A percentile compares a stretch with the other conserved stretches of the same genome.
Conservation (phyloP, 1,139 yeast genomes). For the Saccharomyces hybrid region DNA sequence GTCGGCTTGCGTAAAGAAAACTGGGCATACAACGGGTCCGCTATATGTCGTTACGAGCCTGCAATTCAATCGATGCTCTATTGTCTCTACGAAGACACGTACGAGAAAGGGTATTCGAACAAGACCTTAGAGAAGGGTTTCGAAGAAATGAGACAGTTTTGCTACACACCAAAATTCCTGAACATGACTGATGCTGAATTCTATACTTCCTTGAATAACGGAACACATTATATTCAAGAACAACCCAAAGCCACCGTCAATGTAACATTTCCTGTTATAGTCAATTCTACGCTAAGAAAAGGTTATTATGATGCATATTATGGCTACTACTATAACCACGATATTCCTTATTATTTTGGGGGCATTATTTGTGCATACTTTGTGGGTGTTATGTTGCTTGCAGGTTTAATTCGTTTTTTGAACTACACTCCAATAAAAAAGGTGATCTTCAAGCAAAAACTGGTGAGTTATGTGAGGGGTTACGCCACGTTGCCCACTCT, state of each 20-base stretch:
- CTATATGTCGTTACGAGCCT: slow-evolving; percentile 18
- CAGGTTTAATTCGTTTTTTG: slow-evolving; percentile 9
- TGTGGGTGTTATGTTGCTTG: slow-evolving; percentile 7
- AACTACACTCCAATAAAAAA: slow-evolving; percentile 12
- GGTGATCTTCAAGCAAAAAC: slow-evolving; percentile 7
- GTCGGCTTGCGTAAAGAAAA: not conserved
- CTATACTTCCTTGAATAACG: slow-evolving; percentile 13
- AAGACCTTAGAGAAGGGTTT: slow-evolving; percentile 13
- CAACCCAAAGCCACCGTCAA: slow-evolving; percentile 1
- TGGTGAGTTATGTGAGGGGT: slow-evolving; percentile 14
- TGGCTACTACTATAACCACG: slow-evolving; percentile 15
- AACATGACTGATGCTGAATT: slow-evolving; percentile 11
- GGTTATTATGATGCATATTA: slow-evolving; percentile 15
- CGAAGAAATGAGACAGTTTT: slow-evolving; percentile 7
- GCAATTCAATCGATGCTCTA: slow-evolving; percentile 20
- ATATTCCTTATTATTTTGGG: slow-evolving; percentile 14
- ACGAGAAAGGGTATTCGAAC: slow-evolving; percentile 5
- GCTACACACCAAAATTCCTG: slow-evolving; percentile 7
- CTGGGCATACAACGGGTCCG: not conserved
- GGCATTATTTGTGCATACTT: slow-evolving; percentile 13
- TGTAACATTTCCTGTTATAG: slow-evolving; percentile 12
- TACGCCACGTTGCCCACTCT: slow-evolving; percentile 15
- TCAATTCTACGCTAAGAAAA: slow-evolving; percentile 9
- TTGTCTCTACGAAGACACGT: slow-evolving; percentile 16
- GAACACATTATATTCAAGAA: slow-evolving; percentile 7